A percentile compares a stretch with the other conserved stretches of the same genome.
Evolutionary conservation across 768 basidiomycete genomes (phyloP).

Genomic region (Boletales sp.): DNA sequence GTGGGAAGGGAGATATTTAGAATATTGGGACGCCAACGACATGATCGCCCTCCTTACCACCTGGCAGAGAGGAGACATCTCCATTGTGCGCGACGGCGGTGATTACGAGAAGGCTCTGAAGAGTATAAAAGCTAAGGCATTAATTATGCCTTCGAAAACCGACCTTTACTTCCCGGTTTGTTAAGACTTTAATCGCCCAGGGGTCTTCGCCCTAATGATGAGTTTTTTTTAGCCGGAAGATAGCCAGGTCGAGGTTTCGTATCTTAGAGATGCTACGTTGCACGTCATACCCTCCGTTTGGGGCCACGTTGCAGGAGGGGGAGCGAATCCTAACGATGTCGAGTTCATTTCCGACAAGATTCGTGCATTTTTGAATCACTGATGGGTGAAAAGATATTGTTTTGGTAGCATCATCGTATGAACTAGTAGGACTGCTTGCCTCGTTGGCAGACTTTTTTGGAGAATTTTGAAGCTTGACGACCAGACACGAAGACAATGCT

Average conservation of each 20-base stretch:
- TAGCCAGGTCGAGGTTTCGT: constrained; percentile 45
- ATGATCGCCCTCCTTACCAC: constrained; percentile 47
- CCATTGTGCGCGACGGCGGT: constrained; percentile 41
- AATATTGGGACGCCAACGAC: constrained; percentile 54
- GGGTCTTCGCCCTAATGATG: background rate
- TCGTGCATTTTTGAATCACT: constrained; percentile 38
- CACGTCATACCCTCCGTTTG: constrained; percentile 54
- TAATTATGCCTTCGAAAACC: constrained; percentile 60
- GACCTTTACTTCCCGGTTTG: constrained; percentile 57
- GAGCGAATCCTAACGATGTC: constrained; percentile 37
- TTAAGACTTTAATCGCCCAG: background rate
- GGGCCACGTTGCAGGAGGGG: constrained; percentile 56
- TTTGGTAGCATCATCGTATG: too few relatives aligned
- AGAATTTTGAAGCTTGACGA: too few relatives aligned
- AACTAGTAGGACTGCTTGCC: too few relatives aligned
- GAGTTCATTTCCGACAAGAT: constrained; percentile 42
- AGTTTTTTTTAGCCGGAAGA: constrained; percentile 46
- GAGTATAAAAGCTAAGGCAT: constrained; percentile 46
- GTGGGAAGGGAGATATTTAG: constrained; percentile 47
- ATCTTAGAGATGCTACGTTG: constrained; percentile 41
- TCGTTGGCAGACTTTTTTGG: too few relatives aligned
- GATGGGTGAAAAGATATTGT: background rate
- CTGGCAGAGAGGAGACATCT: constrained; percentile 53
- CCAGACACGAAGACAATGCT: too few relatives aligned
- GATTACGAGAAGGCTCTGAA: constrained; percentile 40